Conservation (phyloP, 345 rosid genomes). For the Cardiospermum halicacabum region DNA sequence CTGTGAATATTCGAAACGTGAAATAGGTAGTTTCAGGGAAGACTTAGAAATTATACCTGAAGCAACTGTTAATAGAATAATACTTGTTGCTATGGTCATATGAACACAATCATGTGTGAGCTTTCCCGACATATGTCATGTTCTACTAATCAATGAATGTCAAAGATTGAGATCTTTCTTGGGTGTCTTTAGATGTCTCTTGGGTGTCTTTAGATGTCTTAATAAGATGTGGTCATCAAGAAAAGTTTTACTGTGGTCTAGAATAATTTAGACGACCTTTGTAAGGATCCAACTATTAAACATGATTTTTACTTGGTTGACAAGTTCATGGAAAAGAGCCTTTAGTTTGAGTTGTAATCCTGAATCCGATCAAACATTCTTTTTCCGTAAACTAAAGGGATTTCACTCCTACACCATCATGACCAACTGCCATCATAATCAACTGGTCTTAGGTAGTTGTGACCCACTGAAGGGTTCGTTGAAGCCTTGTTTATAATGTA, state of each 20-base stretch:
- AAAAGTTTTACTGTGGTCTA: neutral
- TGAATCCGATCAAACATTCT: too few species aligned
- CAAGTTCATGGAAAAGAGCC: too few species aligned
- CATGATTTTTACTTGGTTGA: too few species aligned
- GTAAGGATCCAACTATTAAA: too few species aligned
- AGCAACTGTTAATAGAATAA: constrained; percentile 4
- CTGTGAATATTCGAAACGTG: neutral
- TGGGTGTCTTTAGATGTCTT: neutral
- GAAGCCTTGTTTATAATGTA: too few species aligned
- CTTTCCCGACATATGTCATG: neutral
- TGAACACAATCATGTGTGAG: neutral
- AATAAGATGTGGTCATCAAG: neutral
- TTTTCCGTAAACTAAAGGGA: too few species aligned
- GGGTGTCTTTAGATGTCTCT: constrained; percentile 1
- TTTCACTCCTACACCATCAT: too few species aligned
- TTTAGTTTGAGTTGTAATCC: too few species aligned
- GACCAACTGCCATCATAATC: too few species aligned
- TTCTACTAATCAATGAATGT: neutral
- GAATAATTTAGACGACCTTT: too few species aligned
- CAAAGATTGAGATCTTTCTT: neutral
- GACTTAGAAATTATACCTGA: neutral
- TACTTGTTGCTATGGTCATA: neutral
- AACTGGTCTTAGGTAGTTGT: too few species aligned
- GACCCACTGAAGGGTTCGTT: too few species aligned
- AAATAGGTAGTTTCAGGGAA: neutral